A percentile compares a stretch with the other conserved stretches of the same genome.
Conservation (phyloP, 1,284 basidiomycete species). For the Xerocomus amazonicus region DNA sequence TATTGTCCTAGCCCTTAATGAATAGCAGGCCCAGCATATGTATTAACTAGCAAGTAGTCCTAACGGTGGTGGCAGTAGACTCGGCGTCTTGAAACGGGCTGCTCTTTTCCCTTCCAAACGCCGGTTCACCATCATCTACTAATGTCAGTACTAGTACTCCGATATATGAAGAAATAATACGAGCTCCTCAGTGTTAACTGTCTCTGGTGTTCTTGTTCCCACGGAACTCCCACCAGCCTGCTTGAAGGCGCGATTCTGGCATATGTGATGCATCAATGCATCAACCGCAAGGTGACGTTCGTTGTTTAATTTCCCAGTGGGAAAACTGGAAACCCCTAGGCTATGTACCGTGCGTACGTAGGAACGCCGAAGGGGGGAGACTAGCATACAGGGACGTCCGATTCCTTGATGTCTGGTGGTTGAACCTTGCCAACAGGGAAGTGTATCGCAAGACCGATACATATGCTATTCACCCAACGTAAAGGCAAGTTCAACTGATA, state of each 20-base stretch:
- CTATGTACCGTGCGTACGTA: background rate
- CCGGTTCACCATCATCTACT: background rate
- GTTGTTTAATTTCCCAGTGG: background rate
- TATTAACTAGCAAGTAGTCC: background rate
- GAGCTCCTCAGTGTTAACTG: background rate
- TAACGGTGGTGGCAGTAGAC: background rate
- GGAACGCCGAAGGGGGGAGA: too few species aligned
- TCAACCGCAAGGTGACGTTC: background rate
- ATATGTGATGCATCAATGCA: background rate
- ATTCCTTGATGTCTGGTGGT: too few species aligned
- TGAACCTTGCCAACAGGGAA: too few species aligned
- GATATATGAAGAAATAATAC: background rate
- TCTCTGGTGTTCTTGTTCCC: background rate
- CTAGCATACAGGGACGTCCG: too few species aligned
- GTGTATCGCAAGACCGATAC: too few species aligned
- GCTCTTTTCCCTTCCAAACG: background rate
- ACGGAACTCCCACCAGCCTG: background rate
- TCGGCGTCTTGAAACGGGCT: background rate
- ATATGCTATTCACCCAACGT: too few species aligned
- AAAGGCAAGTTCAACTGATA: too few species aligned
- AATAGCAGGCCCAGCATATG: background rate
- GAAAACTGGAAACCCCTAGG: background rate
- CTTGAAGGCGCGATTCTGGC: too few species aligned
- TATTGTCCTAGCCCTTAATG: conserved; percentile 3
- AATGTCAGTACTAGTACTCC: background rate